Base-by-base conservation (phyloP, 257 asterid species). In the Coffea canephora region DNA sequence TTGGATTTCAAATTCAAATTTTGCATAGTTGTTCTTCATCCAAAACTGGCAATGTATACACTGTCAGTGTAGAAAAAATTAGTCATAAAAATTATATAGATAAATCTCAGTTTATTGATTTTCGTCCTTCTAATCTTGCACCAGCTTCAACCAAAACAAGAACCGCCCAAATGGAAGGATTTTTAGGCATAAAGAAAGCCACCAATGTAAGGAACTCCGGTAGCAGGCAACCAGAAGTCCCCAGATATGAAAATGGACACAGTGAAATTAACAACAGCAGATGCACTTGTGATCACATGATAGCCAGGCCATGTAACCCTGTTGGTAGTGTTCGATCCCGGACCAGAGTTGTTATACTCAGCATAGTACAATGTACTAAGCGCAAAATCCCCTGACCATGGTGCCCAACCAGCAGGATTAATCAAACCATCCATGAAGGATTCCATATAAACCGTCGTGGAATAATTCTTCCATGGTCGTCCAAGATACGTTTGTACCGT, bases 401-500 rank as follows among this genome's bases (percentile, higher is more conserved):
- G 43, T 0, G 80, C 69, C 97, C 98, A 93, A 1, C 97, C 97
- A 8, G 74, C 82, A 13, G 95, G 94, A 71, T 78, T 25, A 0
- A 91, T 66, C 80, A 87, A 67, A 5, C 83, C 71, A 8, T 49
- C 96, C 80, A 90, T 78, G 25, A 68, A 82, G 2, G 94, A 80
- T 62, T 86, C 81, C 95, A 91, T 87, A n/a, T 84, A 86, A 41
- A 93, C 88, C 0, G 97, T 88, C 77, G 92, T 86, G 0, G 97
- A 91, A 76, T 85, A 93, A 7, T 88, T 85, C 50, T 90, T 91
- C 97, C 98, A 93, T 0, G 97, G 98, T 75, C 98, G 76, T 1
- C 98, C 97, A 0, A 93, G 81, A 69, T 85, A 91, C 0, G 96
- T 90, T 41, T 34, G 69, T 25, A 81, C 61, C 0, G 80, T 39